Evolutionary conservation across 768 basidiomycete genomes (phyloP).

Genomic region (Nevesoporus exiguus): DNA sequence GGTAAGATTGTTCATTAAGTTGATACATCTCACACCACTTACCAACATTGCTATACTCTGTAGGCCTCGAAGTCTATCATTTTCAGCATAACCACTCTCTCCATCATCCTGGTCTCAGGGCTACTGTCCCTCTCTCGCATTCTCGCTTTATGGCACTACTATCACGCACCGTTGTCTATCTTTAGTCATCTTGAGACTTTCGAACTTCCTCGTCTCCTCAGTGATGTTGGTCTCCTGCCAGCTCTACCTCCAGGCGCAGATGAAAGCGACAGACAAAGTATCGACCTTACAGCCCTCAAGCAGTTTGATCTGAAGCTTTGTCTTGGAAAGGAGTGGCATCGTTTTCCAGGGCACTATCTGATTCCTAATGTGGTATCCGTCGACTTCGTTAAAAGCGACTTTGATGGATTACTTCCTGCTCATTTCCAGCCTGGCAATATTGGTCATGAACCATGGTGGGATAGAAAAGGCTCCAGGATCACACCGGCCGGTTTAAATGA

Average conservation of each 20-base stretch:
- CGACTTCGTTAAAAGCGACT: slow-evolving; percentile 90
- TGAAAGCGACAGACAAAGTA: slow-evolving; percentile 42
- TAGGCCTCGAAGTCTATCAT: slow-evolving; percentile 76
- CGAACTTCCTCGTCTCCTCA: slow-evolving; percentile 82
- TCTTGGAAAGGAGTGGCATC: slow-evolving; percentile 93
- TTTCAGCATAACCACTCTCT: slow-evolving; percentile 74
- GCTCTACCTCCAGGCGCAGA: slow-evolving; percentile 40
- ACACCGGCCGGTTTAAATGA: slow-evolving; percentile 78
- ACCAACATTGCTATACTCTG: background rate
- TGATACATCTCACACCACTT: background rate
- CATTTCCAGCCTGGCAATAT: slow-evolving; percentile 53
- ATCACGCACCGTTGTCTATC: slow-evolving; percentile 82
- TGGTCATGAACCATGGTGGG: slow-evolving; percentile 28
- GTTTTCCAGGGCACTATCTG: slow-evolving; percentile 89
- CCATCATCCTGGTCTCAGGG: slow-evolving; percentile 60
- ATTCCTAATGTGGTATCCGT: slow-evolving; percentile 80
- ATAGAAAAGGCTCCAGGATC: slow-evolving; percentile 55
- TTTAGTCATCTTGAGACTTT: slow-evolving; percentile 65
- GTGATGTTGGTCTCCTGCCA: slow-evolving; percentile 61
- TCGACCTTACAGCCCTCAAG: slow-evolving; percentile 67
- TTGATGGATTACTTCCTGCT: slow-evolving; percentile 83
- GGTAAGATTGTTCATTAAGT: slow-evolving; percentile 45
- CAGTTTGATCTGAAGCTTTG: slow-evolving; percentile 76
- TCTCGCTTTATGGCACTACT: slow-evolving; percentile 81
- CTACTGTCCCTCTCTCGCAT: slow-evolving; percentile 78